A percentile compares a stretch with the other conserved stretches of the same genome.
Conservation (phyloP, 106 monocot species). For the Phalaenopsis equestris region DNA sequence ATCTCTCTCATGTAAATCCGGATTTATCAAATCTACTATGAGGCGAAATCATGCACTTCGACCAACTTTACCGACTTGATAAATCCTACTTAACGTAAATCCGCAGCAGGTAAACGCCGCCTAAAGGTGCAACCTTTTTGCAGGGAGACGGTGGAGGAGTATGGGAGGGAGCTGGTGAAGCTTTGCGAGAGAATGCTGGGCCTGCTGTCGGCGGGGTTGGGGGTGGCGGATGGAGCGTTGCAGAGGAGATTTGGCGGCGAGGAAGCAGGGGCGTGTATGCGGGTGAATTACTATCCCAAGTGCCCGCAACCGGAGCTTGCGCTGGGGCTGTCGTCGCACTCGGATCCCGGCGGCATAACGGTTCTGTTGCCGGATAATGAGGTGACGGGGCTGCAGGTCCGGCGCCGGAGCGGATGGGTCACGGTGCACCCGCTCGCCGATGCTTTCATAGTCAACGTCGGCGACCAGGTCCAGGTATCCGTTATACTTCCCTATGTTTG, state of each 20-base stretch:
- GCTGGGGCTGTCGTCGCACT: conserved; percentile 20
- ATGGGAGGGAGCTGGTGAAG: conserved; percentile 11
- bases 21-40: too few species aligned
- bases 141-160: conserved; percentile 22
- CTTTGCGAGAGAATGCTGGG: conserved; percentile 9
- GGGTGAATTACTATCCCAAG: conserved; percentile 23
- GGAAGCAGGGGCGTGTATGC: conserved; percentile 10
- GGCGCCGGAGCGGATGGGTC: conserved; percentile 10
- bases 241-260: conserved; percentile 14
- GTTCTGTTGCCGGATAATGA: conserved; percentile 17
- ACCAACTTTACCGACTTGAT: too few species aligned
- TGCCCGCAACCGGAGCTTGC: conserved; percentile 30
- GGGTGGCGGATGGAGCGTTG: conserved; percentile 9
- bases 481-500: background rate
- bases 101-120: too few species aligned
- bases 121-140: too few species aligned
- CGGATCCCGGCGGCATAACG: conserved; percentile 27
- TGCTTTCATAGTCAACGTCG: conserved; percentile 21
- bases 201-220: conserved; percentile 13
- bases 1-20: too few species aligned
- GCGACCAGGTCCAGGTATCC: conserved; percentile 28
- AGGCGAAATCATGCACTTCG: too few species aligned
- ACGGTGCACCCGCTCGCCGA: conserved; percentile 15
- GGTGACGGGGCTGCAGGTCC: conserved; percentile 21
- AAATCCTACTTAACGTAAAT: too few species aligned